Base-by-base conservation (phyloP, 1,284 basidiomycete species). In the Boletus holoroseus region DNA sequence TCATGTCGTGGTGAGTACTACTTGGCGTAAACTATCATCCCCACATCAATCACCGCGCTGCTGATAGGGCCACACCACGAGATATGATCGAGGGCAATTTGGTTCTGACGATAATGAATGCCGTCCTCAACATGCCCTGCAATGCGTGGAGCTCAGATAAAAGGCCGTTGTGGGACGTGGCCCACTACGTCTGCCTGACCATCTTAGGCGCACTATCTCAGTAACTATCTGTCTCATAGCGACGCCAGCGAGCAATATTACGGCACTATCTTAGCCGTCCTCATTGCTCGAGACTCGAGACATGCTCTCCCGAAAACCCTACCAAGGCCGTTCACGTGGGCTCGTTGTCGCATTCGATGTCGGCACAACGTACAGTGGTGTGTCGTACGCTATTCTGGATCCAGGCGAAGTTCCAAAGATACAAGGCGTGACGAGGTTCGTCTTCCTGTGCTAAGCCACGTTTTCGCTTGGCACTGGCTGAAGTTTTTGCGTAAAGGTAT, bases 341-440 rank as follows among this genome's bases (percentile, higher is more conserved):
- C 67, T 81, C 5, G 69, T 78, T 15, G 57, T 79, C 5, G 77
- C 74, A 0, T 72, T 80, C 38, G 78, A 80, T 55, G 60, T 80
- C 0, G 78, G 78, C 0, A 79, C 77, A 0, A 80, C 78, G 0
- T 79, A 68, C 56, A 78, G 77, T 42, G 77, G 77, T 0, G 66
- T 75, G 1, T 74, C 76, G 0, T 80, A 78, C 50, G 54, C 66
- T 18, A 59, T 76, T 20, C 61, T 75, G 5, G 73, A 75, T 36
- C 77, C 78, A 12, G 76, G 77, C 13, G 67, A 73, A 26, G 59
- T 73, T 0, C 77, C 79, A 5, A 69, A 71, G 51, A 76, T 77
- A 34, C 69, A 66, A 22, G 68, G 70, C 1, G 73, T 81, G 5
- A 73, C 70, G 0, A 68, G 73, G 76, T 75, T 6, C 12, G 56